These are phyloP conservation scores for Cladosporium sp. DNA, from an alignment of 2,329 filamentous ascomycete genomes.

Conservation along the genomic window DNA sequence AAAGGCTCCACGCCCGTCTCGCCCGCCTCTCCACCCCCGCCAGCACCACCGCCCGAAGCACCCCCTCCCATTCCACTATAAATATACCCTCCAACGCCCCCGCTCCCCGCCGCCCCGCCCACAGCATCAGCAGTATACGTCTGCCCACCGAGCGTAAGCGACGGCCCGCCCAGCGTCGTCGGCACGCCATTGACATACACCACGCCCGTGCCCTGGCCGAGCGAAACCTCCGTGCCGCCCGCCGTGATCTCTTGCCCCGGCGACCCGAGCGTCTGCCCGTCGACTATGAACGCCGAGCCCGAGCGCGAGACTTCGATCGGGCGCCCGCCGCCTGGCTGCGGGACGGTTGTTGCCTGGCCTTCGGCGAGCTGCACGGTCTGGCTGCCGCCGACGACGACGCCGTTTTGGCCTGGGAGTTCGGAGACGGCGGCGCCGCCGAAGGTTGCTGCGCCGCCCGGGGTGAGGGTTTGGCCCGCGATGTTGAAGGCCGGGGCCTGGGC, in stretches of 20 bases:
- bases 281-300: slow-evolving; percentile 17
- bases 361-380: neutral
- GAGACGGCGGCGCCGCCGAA: slow-evolving; percentile 17
- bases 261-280: slow-evolving; percentile 30
- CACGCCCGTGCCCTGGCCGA: neutral
- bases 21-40: neutral
- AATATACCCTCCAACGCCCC: neutral
- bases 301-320: slow-evolving; percentile 1
- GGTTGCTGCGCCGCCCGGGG: slow-evolving; percentile 29
- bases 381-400: neutral
- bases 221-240: neutral
- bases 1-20: neutral
- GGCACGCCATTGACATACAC: neutral
- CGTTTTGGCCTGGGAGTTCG: neutral
- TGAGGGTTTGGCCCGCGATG: slow-evolving; percentile 32
- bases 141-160: neutral
- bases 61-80: slow-evolving; percentile 2
- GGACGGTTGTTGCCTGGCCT: neutral
- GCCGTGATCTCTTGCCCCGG: slow-evolving; percentile 28
- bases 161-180: neutral
- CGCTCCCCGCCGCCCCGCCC: neutral
- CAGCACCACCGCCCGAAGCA: neutral
- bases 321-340: neutral
- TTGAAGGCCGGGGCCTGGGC: neutral
- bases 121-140: neutral